phyloP scores from a whole-genome alignment of 2,329 filamentous ascomycete genomes.

The Aspergillus fructus region DNA sequence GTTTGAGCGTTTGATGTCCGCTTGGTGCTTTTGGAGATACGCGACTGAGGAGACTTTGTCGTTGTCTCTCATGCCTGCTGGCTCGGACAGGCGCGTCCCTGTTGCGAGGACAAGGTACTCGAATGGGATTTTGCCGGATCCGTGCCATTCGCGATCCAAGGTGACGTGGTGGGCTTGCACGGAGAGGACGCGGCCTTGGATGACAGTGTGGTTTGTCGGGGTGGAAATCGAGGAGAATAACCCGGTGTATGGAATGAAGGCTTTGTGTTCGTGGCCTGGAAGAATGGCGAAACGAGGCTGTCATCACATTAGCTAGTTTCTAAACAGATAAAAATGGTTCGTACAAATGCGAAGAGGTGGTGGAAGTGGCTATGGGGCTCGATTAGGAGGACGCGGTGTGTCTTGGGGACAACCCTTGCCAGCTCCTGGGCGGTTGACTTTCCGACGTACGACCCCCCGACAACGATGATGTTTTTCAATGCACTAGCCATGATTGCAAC shows the following conservation, averaged over 20 bases:
- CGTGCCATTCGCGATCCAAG: conserved; percentile 37
- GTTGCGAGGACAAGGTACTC: conserved; percentile 37
- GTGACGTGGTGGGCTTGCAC: conserved; percentile 27
- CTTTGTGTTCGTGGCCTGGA: conserved; percentile 37
- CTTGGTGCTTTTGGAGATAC: conserved; percentile 35
- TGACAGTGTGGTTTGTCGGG: conserved; percentile 25
- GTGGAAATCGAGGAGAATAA: conserved; percentile 28
- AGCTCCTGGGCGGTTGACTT: conserved; percentile 37
- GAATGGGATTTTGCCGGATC: conserved; percentile 30
- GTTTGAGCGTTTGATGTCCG: conserved; percentile 26
- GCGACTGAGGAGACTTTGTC: conserved; percentile 34
- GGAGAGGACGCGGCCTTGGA: conserved; percentile 34
- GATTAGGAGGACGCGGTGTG: conserved; percentile 35
- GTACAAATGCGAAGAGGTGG: conserved; percentile 36
- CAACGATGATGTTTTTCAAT: conserved; percentile 37
- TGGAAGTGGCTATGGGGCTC: conserved; percentile 39
- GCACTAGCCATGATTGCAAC: conserved; percentile 24
- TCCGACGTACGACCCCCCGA: conserved; percentile 39
- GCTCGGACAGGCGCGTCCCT: conserved; percentile 33
- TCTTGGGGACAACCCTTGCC: conserved; percentile 32
- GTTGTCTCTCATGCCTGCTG: conserved; percentile 32
- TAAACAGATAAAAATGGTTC: conserved; percentile 5
- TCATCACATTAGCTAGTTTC: background rate
- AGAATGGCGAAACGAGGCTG: conserved; percentile 36
- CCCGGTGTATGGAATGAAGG: conserved; percentile 35